A percentile compares a stretch with the other conserved stretches of the same genome.
These are phyloP conservation scores for Lentinula sp. DNA, from an alignment of 768 basidiomycete genomes.

Conservation along the genomic window DNA sequence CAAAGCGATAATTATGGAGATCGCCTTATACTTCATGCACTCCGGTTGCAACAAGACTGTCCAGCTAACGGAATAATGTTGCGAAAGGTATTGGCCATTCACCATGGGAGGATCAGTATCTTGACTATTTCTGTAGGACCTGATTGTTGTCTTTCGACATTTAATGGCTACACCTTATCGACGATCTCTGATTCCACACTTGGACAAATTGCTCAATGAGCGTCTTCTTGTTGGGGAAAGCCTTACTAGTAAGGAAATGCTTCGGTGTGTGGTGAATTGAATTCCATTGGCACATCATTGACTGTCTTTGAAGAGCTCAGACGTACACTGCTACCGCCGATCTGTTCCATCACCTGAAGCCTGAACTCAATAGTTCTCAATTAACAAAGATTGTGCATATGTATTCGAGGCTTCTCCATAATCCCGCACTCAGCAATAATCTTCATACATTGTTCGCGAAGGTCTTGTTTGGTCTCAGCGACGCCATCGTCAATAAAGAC, in stretches of 20 bases:
- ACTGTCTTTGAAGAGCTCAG: conserved; percentile 43
- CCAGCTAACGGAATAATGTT: conserved; percentile 78
- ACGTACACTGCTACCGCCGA: conserved; percentile 90
- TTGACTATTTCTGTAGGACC: conserved; percentile 48
- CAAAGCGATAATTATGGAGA: conserved; percentile 75
- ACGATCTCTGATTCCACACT: conserved; percentile 69
- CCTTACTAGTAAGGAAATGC: conserved; percentile 77
- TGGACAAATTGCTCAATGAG: conserved; percentile 90
- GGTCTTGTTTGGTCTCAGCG: conserved; percentile 85
- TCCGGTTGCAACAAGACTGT: conserved; percentile 91
- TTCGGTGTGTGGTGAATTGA: conserved; percentile 45
- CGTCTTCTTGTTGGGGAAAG: conserved; percentile 81
- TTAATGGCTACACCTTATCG: conserved; percentile 76
- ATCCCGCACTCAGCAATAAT: conserved; percentile 70
- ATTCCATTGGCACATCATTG: conserved; percentile 5
- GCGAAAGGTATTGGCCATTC: conserved; percentile 52
- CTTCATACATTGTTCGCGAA: conserved; percentile 91
- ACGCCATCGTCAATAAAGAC: conserved; percentile 74
- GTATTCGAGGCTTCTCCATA: conserved; percentile 86
- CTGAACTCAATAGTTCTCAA: conserved; percentile 72
- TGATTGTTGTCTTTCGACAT: conserved; percentile 90
- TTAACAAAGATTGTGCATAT: conserved; percentile 73
- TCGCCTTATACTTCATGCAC: conserved; percentile 67
- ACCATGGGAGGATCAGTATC: neutral
- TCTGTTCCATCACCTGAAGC: conserved; percentile 85